phyloP scores from a whole-genome alignment of 2,329 filamentous ascomycete species.

The Hypocrella siamensis region DNA sequence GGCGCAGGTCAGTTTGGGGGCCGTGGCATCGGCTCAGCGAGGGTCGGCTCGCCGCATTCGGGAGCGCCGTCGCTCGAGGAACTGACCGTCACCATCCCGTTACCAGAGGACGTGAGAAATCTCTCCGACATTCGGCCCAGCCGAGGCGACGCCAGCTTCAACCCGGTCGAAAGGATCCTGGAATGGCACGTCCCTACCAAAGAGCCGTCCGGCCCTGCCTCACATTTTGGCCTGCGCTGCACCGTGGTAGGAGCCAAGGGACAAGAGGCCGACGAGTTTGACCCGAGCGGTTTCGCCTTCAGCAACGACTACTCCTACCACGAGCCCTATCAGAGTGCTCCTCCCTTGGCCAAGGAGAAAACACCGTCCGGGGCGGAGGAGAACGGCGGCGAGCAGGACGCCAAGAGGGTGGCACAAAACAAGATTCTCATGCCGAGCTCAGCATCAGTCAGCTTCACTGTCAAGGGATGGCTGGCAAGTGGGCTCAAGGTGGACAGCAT shows the following conservation, averaged over 20 bases:
- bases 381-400: slow-evolving; percentile 30
- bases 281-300: slow-evolving; percentile 36
- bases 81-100: slow-evolving; percentile 59
- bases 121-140: slow-evolving; percentile 68
- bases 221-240: slow-evolving; percentile 61
- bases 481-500: slow-evolving; percentile 55
- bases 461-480: slow-evolving; percentile 54
- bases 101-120: slow-evolving; percentile 67
- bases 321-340: no score
- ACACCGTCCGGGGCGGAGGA: slow-evolving; percentile 13
- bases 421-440: slow-evolving; percentile 69
- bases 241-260: slow-evolving; percentile 55
- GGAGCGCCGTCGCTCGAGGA: slow-evolving; percentile 57
- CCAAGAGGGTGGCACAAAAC: slow-evolving; percentile 47
- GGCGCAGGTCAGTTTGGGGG: slow-evolving; percentile 22
- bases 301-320: slow-evolving; percentile 35
- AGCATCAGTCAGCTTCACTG: slow-evolving; percentile 55
- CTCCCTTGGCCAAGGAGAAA: no score
- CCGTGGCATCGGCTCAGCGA: slow-evolving; percentile 25
- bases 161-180: slow-evolving; percentile 51
- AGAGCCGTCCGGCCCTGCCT: slow-evolving; percentile 51
- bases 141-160: slow-evolving; percentile 72
- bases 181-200: slow-evolving; percentile 76
- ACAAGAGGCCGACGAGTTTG: slow-evolving; percentile 30
- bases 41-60: slow-evolving; percentile 24